Base-by-base conservation (phyloP, 192 early-diverging fungal genomes). In the Ramicandelaber brevisporus region DNA sequence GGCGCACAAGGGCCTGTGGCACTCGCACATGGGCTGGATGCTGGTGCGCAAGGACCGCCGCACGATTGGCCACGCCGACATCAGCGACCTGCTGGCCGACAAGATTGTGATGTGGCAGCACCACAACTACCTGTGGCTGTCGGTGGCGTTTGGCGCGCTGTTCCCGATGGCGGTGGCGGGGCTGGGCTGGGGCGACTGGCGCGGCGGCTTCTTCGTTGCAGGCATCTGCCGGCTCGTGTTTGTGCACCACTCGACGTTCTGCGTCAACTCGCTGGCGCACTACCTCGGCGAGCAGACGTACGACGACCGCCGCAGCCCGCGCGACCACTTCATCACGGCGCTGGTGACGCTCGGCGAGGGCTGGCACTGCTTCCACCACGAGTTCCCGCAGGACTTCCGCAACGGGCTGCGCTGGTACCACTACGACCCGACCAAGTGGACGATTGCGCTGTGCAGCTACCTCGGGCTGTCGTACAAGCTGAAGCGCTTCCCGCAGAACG, bases 331-430 rank as follows among this genome's bases (percentile, higher is more conserved):
- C 47, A 39, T 80, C 32, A 76, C 73, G 9, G 74, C 74, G 17
- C 45, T 83, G 11, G 55, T 73, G 29, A 80, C 77, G 0, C 20
- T 76, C 29, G 74, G 77, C 41, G 77, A 80, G 40, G 77, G 74
- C 14, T 77, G 77, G 50, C 78, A 81, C 57, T 79, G 79, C 55
- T 75, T 73, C 55, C 78, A 82, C 39, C 78, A 82, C 31, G 68
- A 77, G 38, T 82, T 78, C 56, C 78, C 78, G 27, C 62, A 70
- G 37, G 78, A 82, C 50, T 82, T 75, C 52, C 68, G 78, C 26
- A 82, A 82, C 31, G 78, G 72, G 14, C 72, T 80, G 36, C 40
- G 43, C 30, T 68, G 59, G 38, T 68, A 60, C 29, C 69, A 79
- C 43, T 70, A 73, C 29, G 73, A 80, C 27, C 67, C 76, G 14